Evolutionary conservation across 2,329 filamentous ascomycete species (phyloP).

Genomic region (Nemania diffusa): DNA sequence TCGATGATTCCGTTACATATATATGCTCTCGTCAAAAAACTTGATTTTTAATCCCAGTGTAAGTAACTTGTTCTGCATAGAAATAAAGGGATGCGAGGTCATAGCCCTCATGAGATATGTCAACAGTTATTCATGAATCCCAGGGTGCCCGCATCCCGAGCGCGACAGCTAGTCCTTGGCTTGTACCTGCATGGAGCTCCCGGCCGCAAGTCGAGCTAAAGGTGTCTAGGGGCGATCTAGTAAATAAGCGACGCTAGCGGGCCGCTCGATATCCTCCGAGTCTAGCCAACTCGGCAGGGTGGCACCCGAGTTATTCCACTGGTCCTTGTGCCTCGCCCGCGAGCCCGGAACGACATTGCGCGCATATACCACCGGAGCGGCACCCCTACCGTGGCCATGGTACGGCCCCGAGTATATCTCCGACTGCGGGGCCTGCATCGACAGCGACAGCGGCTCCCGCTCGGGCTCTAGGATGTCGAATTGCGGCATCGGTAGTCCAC

Average conservation of each 20-base stretch:
- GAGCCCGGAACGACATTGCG: not conserved
- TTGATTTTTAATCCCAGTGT: not conserved
- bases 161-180: not conserved
- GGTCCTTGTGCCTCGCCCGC: not conserved
- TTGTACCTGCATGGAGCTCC: not conserved
- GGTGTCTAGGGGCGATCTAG: constrained; percentile 14
- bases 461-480: constrained; percentile 14
- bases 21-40: not conserved
- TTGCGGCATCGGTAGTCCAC: constrained; percentile 23
- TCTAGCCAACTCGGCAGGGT: constrained; percentile 22
- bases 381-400: not conserved
- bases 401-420: not conserved
- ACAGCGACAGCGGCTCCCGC: constrained; percentile 1
- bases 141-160: not conserved
- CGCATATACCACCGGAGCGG: not conserved
- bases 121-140: not conserved
- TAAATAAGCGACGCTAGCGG: constrained; percentile 24
- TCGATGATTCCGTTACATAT: too few species aligned
- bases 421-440: not conserved
- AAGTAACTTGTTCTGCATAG: not conserved
- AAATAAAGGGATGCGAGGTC: not conserved
- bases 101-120: not conserved
- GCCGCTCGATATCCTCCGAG: constrained; percentile 21
- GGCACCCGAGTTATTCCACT: not conserved
- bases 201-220: not conserved